Evolutionary conservation across 2,329 filamentous ascomycete species (phyloP).

Genomic region (Boeremia lycopersici): DNA sequence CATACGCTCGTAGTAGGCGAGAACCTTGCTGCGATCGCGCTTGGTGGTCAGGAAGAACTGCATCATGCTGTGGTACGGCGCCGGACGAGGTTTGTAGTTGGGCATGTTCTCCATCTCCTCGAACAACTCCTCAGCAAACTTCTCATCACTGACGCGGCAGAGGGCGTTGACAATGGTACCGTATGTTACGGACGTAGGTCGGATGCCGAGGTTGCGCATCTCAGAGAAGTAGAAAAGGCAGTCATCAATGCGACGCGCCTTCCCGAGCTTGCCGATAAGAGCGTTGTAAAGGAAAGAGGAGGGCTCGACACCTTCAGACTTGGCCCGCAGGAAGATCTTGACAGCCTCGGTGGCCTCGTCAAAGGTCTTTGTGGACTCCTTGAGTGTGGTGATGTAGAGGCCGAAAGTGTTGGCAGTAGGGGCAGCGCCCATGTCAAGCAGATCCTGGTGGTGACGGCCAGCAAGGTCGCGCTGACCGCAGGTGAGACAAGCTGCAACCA

Average conservation of each 20-base stretch:
- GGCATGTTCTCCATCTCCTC: constrained; percentile 99
- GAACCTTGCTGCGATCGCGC: constrained; percentile 90
- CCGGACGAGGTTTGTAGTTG: constrained; percentile 97
- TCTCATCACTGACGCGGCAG: constrained; percentile 95
- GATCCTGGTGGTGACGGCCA: constrained; percentile 86
- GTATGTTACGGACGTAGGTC: constrained; percentile 96
- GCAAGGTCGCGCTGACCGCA: constrained; percentile 81
- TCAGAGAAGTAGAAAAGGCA: constrained; percentile 98
- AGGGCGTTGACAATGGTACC: constrained; percentile 98
- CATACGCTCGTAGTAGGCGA: constrained; percentile 96
- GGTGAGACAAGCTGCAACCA: constrained; percentile 90
- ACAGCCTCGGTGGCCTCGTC: constrained; percentile 96
- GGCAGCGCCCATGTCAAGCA: constrained; percentile 86
- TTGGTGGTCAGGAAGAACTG: constrained; percentile 99
- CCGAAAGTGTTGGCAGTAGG: constrained; percentile 98
- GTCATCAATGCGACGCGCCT: constrained; percentile 96
- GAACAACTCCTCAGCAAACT: constrained; percentile 96
- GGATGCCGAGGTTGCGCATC: constrained; percentile 91
- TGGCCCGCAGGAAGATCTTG: constrained; percentile 94
- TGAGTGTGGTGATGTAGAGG: constrained; percentile 98
- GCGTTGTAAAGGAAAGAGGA: constrained; percentile 98
- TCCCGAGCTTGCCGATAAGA: constrained; percentile 95
- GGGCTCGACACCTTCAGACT: constrained; percentile 91
- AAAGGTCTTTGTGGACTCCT: constrained; percentile 96
- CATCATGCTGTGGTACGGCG: constrained; percentile 99